Conservation (phyloP, 2,329 filamentous ascomycete species). For the Mollisiaceae sp. region DNA sequence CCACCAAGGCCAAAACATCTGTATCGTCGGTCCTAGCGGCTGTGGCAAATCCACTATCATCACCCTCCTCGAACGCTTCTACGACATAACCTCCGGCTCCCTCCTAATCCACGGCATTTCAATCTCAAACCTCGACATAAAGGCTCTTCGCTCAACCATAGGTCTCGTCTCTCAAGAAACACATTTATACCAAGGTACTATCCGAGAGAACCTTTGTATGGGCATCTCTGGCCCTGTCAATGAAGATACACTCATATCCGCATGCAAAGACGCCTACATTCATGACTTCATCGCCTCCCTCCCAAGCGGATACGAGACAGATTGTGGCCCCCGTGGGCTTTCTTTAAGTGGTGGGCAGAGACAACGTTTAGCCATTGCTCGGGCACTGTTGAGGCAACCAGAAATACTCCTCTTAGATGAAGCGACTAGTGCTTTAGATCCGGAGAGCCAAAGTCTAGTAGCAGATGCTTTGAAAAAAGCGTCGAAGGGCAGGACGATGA, state of each 20-base stretch:
- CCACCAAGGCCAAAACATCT: conserved; percentile 76
- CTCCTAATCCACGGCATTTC: conserved; percentile 45
- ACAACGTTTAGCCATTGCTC: conserved; percentile 86
- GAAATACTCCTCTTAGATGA: conserved; percentile 83
- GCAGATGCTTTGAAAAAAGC: conserved; percentile 63
- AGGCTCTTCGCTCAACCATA: conserved; percentile 64
- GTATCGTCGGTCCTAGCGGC: conserved; percentile 48
- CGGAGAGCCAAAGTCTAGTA: conserved; percentile 76
- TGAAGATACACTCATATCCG: conserved; percentile 44
- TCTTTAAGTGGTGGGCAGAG: conserved; percentile 86
- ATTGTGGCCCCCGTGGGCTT: conserved; percentile 83
- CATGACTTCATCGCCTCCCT: conserved; percentile 56
- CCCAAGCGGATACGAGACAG: conserved; percentile 71
- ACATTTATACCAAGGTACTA: conserved; percentile 67
- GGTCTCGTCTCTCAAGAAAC: conserved; percentile 76
- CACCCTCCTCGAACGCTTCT: conserved; percentile 88
- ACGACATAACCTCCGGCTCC: conserved; percentile 51
- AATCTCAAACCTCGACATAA: conserved; percentile 61
- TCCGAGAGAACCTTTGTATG: conserved; percentile 67
- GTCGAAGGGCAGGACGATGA: conserved; percentile 67
- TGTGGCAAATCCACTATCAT: conserved; percentile 73
- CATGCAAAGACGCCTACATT: conserved; percentile 54
- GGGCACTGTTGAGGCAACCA: conserved; percentile 83
- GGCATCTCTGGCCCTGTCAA: neutral
- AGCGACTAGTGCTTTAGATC: conserved; percentile 77